A percentile compares a stretch with the other conserved stretches of the same genome.
These are phyloP conservation scores for Ceratobasidium sp. DNA, from an alignment of 1,284 basidiomycete genomes.

Conservation along the genomic window DNA sequence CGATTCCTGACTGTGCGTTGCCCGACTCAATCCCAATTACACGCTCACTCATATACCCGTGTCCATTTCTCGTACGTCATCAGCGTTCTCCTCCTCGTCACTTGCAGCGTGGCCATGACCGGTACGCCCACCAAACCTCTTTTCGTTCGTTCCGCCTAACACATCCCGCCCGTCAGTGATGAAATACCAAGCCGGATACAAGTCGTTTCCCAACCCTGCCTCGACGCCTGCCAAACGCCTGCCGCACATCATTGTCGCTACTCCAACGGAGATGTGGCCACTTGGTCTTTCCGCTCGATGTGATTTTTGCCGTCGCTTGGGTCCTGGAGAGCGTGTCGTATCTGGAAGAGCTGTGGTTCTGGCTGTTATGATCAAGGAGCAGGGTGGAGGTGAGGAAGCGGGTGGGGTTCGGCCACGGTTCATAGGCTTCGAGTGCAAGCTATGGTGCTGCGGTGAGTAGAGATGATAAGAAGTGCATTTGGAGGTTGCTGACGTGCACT, in stretches of 20 bases:
- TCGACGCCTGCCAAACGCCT: constrained; percentile 24
- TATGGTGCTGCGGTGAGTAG: constrained; percentile 36
- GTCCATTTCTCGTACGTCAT: constrained; percentile 44
- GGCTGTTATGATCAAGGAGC: constrained; percentile 38
- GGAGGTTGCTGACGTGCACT: not conserved
- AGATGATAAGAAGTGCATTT: not conserved
- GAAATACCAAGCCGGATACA: constrained; percentile 44
- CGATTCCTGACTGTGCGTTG: constrained; percentile 42
- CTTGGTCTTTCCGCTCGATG: constrained; percentile 42
- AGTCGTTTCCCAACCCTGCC: constrained; percentile 30
- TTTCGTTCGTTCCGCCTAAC: not conserved
- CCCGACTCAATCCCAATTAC: too few relatives aligned
- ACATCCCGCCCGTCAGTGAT: constrained; percentile 34
- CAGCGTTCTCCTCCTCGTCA: constrained; percentile 35
- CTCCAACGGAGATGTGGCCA: constrained; percentile 40
- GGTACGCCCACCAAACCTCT: not conserved
- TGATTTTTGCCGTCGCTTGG: constrained; percentile 45
- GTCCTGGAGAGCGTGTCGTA: constrained; percentile 41
- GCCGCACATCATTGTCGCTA: constrained; percentile 33
- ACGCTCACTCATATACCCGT: not conserved
- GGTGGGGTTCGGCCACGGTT: constrained; percentile 37
- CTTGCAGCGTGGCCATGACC: constrained; percentile 41
- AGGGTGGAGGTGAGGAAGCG: not conserved
- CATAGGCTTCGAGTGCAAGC: constrained; percentile 38
- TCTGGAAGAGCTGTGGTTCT: constrained; percentile 36